Evolutionary conservation across 192 early-diverging fungal genomes (phyloP), one percentile per base, ranked within the genome.

Genomic region (Gigaspora rosea): DNA sequence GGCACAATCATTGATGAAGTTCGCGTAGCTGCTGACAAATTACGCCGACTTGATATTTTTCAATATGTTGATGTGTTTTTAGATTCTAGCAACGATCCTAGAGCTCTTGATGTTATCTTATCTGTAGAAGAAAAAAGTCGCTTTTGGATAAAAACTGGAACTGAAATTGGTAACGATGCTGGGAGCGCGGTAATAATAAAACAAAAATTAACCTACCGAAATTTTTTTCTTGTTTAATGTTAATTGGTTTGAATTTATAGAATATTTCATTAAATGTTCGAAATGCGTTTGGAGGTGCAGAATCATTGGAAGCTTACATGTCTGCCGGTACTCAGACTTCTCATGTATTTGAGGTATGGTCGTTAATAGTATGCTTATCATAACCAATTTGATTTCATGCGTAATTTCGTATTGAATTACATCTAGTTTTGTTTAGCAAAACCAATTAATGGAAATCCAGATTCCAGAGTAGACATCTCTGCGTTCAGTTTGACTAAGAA

Each of bases 271-370:
- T 91, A 46, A 89, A 87, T 46, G 63, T 98, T 33, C 87, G 91
- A 68, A 98, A 99, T 75, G 87, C 91, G 3, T 94, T 95, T 83
- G 97, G 97, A 22, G 93, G 90, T 27, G 97, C 90, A 33, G 97
- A 99, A 82, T 85, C 88, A 20, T 73, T 96, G 8, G 89, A 91
- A 72, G 88, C 90, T 0, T 91, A 87, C 74, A 91, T 91, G 50
- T 85, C 92, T 20, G 91, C 94, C 61, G 95, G 96, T 32, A 93
- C 85, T 59, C 84, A 91, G 74, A 93, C 90, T 9, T 85, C 84
- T 41, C 80, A 83, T 11, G 82, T 85, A 22, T 81, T 87, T 64
- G 83, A 87, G 84, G 87, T 88, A 41, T 48, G 16, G 8, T 16
- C 4, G 47, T 75, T 50, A 67, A 51, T 51, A 62, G n/a, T 32